These are phyloP conservation scores for Thermothelomyces thermophilus DNA, from an alignment of 2,329 filamentous ascomycete genomes.

Conservation along the genomic window DNA sequence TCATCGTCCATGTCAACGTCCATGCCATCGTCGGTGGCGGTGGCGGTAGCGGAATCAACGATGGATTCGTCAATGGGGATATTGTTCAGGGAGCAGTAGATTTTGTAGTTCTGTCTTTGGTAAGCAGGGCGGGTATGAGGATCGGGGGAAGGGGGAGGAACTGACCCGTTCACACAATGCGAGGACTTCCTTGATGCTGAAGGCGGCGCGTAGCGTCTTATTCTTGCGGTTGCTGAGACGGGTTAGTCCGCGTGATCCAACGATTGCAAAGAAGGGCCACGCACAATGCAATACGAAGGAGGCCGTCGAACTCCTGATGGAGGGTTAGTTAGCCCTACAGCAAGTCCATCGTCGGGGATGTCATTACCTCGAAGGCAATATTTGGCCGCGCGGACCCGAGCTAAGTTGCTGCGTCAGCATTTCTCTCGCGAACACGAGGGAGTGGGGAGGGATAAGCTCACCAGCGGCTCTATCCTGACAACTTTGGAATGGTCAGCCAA, in stretches of 20 bases:
- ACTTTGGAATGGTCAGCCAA: slow-evolving; percentile 16
- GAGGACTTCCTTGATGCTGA: slow-evolving; percentile 74
- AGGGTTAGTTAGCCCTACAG: neutral
- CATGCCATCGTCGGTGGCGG: slow-evolving; percentile 23
- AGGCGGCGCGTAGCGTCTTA: slow-evolving; percentile 76
- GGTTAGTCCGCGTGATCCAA: slow-evolving; percentile 24
- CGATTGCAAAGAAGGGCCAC: slow-evolving; percentile 35
- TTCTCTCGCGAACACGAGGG: neutral
- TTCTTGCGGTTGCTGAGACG: slow-evolving; percentile 62
- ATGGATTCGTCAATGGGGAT: slow-evolving; percentile 66
- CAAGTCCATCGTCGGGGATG: too few species aligned
- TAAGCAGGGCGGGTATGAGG: neutral
- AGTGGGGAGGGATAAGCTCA: neutral
- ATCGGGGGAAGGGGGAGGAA: neutral
- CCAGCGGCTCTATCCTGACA: slow-evolving; percentile 25
- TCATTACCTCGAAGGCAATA: slow-evolving; percentile 61
- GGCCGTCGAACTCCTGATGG: slow-evolving; percentile 79
- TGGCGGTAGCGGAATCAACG: slow-evolving; percentile 34
- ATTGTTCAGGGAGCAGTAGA: slow-evolving; percentile 84
- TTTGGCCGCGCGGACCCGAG: slow-evolving; percentile 67
- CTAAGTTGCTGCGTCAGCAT: slow-evolving; percentile 43
- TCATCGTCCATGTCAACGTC: slow-evolving; percentile 31
- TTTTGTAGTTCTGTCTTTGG: slow-evolving; percentile 63
- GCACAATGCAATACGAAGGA: slow-evolving; percentile 69
- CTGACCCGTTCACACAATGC: slow-evolving; percentile 60